Base-by-base conservation (phyloP, 805 yeast genomes). In the Saccharomycopsis lassenensis region DNA sequence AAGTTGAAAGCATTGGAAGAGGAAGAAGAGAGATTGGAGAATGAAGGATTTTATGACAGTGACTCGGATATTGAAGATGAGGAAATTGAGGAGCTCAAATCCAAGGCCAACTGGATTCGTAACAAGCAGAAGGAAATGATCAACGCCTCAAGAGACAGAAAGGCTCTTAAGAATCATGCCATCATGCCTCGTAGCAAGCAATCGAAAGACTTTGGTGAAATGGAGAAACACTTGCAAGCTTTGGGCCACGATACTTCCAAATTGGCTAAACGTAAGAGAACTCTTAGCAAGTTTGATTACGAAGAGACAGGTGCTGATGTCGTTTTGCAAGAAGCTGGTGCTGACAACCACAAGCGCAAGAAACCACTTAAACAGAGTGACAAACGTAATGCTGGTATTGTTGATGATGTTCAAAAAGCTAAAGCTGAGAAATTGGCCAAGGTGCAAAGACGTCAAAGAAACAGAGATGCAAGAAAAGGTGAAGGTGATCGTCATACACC, bases 31-130 rank as follows among this genome's bases (percentile, higher is more conserved):
- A 72, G 77, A 57, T 73, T 91, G 51, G 95, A 89, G 61, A 62
- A 70, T 33, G 95, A 87, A 63, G 99, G 99, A 21, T 91, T 91
- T 66, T 91, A 91, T 59, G 93, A 85, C 49, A 78, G 93, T 23
- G 95, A 87, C 52, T 71, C 74, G 36, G 76, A 71, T 36, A 63
- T 67, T 35, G 82, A 71, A 48, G 82, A 76, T 40, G 86, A 77
- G 48, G 79, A 76, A 36, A 63, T 64, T 27, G 77, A 70, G 38
- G 84, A 77, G 36, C 68, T 91, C 35, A 72, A 69, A 48, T 86
- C 77, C 46, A 91, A 91, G 63, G 98, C 98, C 20, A 66, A 60
- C 39, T 91, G 97, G 97, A 86, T 91, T 51, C 79, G 98, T 62
- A 76, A 85, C 57, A 87, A 85, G 58, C 96, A 87, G 67, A 85